phyloP scores from a whole-genome alignment of 2,329 filamentous ascomycete species.

The Colletotrichum filicis region DNA sequence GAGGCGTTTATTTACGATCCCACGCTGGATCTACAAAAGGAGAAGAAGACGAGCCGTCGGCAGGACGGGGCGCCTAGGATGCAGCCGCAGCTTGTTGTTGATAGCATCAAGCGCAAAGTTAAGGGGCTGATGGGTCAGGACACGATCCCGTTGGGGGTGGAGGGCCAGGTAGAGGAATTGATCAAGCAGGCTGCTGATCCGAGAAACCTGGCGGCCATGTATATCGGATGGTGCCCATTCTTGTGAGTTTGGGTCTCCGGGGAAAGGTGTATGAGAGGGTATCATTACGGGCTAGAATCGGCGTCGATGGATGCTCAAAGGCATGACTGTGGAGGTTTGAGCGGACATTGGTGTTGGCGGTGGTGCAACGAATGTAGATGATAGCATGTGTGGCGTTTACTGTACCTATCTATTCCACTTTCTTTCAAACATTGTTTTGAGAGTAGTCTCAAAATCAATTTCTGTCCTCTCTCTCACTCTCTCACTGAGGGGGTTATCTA shows the following conservation, averaged over 20 bases:
- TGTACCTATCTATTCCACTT: not conserved
- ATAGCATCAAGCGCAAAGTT: constrained; percentile 89
- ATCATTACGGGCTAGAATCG: not conserved
- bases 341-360: constrained; percentile 8
- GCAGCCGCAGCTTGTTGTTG: constrained; percentile 80
- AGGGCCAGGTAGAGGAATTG: constrained; percentile 96
- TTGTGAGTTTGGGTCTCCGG: constrained; percentile 49
- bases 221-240: constrained; percentile 89
- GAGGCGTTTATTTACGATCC: constrained; percentile 98
- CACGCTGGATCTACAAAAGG: constrained; percentile 87
- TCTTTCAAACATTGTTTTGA: not conserved
- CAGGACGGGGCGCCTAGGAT: constrained; percentile 54
- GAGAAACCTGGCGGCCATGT: constrained; percentile 88
- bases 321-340: not conserved
- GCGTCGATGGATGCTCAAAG: not conserved
- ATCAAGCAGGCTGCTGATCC: constrained; percentile 87
- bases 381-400: not conserved
- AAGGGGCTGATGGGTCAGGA: constrained; percentile 86
- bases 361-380: not conserved
- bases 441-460: too few relatives aligned
- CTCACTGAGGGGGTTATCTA: not conserved
- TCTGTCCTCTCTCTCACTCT: too few relatives aligned
- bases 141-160: constrained; percentile 91
- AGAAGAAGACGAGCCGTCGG: constrained; percentile 68
- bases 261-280: not conserved